Base-by-base conservation (phyloP, 2,329 filamentous ascomycete species). In the Fusarium albosuccineum region DNA sequence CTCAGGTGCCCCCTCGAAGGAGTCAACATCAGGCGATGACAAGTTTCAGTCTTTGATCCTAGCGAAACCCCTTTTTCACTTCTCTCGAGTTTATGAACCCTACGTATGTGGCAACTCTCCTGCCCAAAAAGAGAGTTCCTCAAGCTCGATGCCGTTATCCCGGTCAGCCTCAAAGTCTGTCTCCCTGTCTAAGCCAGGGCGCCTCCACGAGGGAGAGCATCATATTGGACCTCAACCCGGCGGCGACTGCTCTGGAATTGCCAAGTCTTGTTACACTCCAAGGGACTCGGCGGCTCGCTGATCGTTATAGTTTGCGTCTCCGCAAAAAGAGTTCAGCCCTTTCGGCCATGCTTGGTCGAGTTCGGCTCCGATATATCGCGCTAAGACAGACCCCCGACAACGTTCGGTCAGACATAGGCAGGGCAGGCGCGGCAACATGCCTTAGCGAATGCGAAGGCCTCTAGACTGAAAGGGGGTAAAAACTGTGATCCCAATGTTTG, bases 361-460 rank as follows among this genome's bases (percentile, higher is more conserved):
- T 50, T 66, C 65, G 65, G 65, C 56, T 68, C 65, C 65, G 65
- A 67, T 42, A 9, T 45, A 36, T 10, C 39, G 22, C 41, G 48
- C 62, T 45, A 54, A 55, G 40, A 52, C 30, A 48, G 51, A 55
- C 60, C 48, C 56, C 64, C 60, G 64, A 68, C 52, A 48, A 51
- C 37, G 49, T 52, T 52, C 36, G 49, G 36, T 14, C 36, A 22
- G 17, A 22, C 17, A 22, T 26, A 41, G 26, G 49, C 46, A 48
- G 26, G 34, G 27, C 49, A 53, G 33, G 45, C 64, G 41, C 48
- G 51, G 63, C 48, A 63, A 51, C 34, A 53, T 30, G 9, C 9
- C 16, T 53, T 44, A 36, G 55, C 41, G 44, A 44, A 40, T 41
- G 54, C 33, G 34, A 56, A 16, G 9, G 39, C 5, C 49, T 27